Evolutionary conservation across 2,329 filamentous ascomycete genomes (phyloP).

Genomic region (Coniella lustricola): DNA sequence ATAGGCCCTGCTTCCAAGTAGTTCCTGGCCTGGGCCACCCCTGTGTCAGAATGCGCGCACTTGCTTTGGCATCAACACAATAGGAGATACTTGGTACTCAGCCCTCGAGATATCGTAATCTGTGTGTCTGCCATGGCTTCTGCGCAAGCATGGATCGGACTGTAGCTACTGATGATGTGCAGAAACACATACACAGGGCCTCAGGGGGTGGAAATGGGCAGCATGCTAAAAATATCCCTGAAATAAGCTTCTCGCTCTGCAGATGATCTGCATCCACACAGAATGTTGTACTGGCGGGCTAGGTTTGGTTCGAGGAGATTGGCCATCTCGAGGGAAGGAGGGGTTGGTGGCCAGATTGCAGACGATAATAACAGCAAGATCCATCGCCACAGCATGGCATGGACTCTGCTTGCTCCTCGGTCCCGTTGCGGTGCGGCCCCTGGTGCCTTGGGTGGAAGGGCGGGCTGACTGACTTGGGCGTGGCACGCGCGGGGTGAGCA

Average conservation of each 20-base stretch:
- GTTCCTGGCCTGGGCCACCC: background rate
- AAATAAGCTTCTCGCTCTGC: slow-evolving; percentile 4
- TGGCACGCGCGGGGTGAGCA: background rate
- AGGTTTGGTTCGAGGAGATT: background rate
- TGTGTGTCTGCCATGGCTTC: no score
- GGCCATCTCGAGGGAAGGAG: background rate
- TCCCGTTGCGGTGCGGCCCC: no score
- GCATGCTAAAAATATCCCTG: slow-evolving; percentile 1
- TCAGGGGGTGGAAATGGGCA: background rate
- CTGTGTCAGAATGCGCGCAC: no score
- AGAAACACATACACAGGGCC: background rate
- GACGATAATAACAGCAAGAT: no score
- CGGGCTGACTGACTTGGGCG: background rate
- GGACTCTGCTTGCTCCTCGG: background rate
- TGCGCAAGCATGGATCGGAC: no score
- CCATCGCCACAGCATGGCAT: no score
- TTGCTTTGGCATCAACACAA: no score
- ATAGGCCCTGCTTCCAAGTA: background rate
- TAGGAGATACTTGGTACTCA: no score
- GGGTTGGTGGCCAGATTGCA: background rate
- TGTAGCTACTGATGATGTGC: slow-evolving; percentile 30
- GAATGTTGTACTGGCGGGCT: background rate
- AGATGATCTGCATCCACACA: slow-evolving; percentile 4
- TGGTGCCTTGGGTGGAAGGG: no score
- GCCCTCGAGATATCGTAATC: no score